Evolutionary conservation across 148 eudicot genomes (phyloP).

Genomic region (Rhododendron kiyosumense): DNA sequence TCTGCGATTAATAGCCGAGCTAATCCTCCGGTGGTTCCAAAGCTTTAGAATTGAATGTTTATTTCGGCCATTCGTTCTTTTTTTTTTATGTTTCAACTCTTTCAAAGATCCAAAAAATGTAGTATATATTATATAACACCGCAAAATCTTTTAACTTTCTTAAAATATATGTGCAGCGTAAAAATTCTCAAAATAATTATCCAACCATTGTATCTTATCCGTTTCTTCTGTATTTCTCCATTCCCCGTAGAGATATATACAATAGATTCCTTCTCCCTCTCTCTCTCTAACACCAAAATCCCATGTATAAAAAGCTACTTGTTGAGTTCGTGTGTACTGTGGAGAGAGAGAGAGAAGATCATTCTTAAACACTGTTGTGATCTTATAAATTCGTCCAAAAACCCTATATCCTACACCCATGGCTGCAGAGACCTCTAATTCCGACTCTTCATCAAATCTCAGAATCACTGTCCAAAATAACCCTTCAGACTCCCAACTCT

Average conservation of each 20-base stretch:
- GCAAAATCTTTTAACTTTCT: too few species aligned
- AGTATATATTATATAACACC: too few species aligned
- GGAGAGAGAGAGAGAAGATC: too few species aligned
- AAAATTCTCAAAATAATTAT: neutral
- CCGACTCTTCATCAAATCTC: constrained; percentile 20
- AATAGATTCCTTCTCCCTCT: neutral
- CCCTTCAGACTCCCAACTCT: constrained; percentile 34
- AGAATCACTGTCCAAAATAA: constrained; percentile 36
- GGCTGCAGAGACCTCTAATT: constrained; percentile 17
- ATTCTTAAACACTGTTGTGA: neutral
- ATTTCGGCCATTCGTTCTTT: too few species aligned
- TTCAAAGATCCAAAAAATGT: too few species aligned
- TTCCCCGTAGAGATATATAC: neutral
- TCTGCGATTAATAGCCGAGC: too few species aligned
- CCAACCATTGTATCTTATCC: neutral
- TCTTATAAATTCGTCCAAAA: neutral
- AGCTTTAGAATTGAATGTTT: too few species aligned
- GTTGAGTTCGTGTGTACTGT: too few species aligned
- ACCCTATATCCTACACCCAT: neutral
- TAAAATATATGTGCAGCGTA: too few species aligned
- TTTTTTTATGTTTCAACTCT: too few species aligned
- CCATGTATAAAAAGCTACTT: too few species aligned
- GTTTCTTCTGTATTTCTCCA: neutral
- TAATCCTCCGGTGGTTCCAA: too few species aligned
- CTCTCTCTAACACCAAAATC: neutral